Conservation (phyloP, 2,329 filamentous ascomycete genomes). For the Penicillium sp. region DNA sequence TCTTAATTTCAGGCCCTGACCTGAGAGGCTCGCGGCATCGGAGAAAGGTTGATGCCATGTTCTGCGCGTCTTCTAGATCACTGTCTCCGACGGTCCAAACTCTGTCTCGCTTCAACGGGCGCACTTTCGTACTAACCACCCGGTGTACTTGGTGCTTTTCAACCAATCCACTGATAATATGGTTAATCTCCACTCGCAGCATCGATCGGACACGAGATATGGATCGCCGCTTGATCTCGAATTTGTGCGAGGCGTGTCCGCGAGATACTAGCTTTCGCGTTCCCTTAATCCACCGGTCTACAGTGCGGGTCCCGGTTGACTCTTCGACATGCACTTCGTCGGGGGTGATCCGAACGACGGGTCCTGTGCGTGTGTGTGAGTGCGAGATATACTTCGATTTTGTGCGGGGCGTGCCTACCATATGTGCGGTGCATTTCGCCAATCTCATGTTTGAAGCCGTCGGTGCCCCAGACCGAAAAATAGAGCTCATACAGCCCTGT, state of each 20-base stretch:
- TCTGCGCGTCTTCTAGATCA: slow-evolving; percentile 17
- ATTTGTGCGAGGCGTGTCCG: neutral
- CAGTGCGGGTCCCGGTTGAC: slow-evolving; percentile 6
- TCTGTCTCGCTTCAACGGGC: neutral
- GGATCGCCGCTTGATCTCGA: slow-evolving; percentile 16
- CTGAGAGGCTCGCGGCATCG: neutral
- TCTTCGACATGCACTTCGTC: slow-evolving; percentile 26
- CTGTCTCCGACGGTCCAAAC: slow-evolving; percentile 2
- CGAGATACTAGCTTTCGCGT: slow-evolving; percentile 6
- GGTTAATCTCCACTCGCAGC: slow-evolving; percentile 17
- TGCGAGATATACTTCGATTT: neutral
- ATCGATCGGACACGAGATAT: slow-evolving; percentile 18
- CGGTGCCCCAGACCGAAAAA: slow-evolving; percentile 17
- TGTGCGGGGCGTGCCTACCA: slow-evolving; percentile 9
- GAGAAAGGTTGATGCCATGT: neutral
- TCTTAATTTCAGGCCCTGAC: neutral
- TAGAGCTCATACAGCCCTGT: slow-evolving; percentile 26
- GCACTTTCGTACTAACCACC: slow-evolving; percentile 6
- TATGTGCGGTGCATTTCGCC: slow-evolving; percentile 22
- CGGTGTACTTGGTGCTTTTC: slow-evolving; percentile 17
- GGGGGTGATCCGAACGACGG: slow-evolving; percentile 25
- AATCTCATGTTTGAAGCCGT: slow-evolving; percentile 20
- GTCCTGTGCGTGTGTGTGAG: slow-evolving; percentile 12
- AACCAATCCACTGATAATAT: slow-evolving; percentile 16
- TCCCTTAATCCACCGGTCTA: slow-evolving; percentile 22